Percentiles rank a stretch among this genome's conserved stretches.
phyloP scores from a whole-genome alignment of 1,284 basidiomycete species.

The Tylopilus sp. region DNA sequence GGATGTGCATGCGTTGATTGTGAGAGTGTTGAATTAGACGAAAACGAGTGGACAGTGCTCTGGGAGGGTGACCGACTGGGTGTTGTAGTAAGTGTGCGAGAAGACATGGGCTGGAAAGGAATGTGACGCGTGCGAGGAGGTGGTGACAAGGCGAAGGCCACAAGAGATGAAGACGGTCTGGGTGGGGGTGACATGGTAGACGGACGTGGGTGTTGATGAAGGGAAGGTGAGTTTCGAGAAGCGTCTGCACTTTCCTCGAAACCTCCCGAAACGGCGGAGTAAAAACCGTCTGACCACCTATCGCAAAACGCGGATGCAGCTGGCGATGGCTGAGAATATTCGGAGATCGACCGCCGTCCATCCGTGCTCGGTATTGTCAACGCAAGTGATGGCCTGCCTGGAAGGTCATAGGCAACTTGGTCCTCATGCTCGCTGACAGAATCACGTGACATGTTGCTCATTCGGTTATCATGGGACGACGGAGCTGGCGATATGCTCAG shows the following conservation, averaged over 20 bases:
- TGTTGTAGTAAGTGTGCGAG: slow-evolving; percentile 21
- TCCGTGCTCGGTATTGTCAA: slow-evolving; percentile 30
- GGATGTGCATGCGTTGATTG: slow-evolving; percentile 24
- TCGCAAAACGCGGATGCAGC: slow-evolving; percentile 71
- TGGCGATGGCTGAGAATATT: slow-evolving; percentile 58
- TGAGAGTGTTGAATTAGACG: slow-evolving; percentile 30
- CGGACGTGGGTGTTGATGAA: slow-evolving; percentile 34
- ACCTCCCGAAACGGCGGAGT: slow-evolving; percentile 23
- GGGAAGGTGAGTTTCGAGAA: slow-evolving; percentile 12
- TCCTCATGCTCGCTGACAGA: slow-evolving; percentile 41
- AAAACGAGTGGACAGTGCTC: slow-evolving; percentile 30
- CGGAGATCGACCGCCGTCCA: slow-evolving; percentile 49
- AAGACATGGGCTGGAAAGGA: slow-evolving; percentile 19
- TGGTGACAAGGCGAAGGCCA: slow-evolving; percentile 41
- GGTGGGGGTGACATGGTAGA: slow-evolving; percentile 50
- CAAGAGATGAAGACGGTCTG: slow-evolving; percentile 43
- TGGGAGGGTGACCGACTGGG: slow-evolving; percentile 28
- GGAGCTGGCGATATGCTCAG: slow-evolving; percentile 33
- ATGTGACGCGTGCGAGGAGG: slow-evolving; percentile 47
- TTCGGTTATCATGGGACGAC: slow-evolving; percentile 26
- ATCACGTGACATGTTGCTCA: slow-evolving; percentile 38
- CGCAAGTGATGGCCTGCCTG: slow-evolving; percentile 35
- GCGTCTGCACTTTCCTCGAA: slow-evolving; percentile 9
- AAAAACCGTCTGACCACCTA: slow-evolving; percentile 31
- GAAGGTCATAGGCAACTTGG: slow-evolving; percentile 33